phyloP scores from a whole-genome alignment of 192 early-diverging fungal genomes.

The Rhizoclosmatium globosum region DNA sequence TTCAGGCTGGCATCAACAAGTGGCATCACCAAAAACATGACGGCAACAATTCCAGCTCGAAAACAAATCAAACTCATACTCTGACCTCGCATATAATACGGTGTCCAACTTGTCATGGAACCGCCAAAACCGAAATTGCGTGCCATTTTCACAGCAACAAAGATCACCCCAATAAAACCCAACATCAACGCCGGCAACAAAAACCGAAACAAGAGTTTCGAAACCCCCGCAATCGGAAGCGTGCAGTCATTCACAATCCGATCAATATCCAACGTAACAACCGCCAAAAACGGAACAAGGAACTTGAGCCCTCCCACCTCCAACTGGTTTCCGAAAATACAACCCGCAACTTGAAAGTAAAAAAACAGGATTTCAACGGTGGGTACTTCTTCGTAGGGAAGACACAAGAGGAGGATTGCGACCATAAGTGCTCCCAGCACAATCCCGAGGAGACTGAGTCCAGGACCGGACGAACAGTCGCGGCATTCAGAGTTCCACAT shows the following conservation, averaged over 20 bases:
- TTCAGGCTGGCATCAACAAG: slow-evolving; percentile 25
- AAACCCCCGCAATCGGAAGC: slow-evolving; percentile 5
- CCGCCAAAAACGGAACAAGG: slow-evolving; percentile 16
- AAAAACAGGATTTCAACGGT: slow-evolving; percentile 34
- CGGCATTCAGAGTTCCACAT: slow-evolving; percentile 24
- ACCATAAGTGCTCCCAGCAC: slow-evolving; percentile 5
- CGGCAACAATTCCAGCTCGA: slow-evolving; percentile 1
- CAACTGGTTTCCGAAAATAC: not conserved
- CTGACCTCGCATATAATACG: slow-evolving; percentile 36
- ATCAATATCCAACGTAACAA: slow-evolving; percentile 15
- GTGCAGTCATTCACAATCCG: slow-evolving; percentile 28
- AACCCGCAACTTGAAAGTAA: too few relatives aligned
- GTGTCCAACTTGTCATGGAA: too few relatives aligned
- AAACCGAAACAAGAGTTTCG: slow-evolving; percentile 29
- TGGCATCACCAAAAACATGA: slow-evolving; percentile 38
- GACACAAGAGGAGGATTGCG: not conserved
- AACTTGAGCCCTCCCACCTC: not conserved
- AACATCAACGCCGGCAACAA: slow-evolving; percentile 13
- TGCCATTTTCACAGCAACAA: not conserved
- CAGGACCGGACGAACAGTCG: not conserved
- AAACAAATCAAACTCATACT: slow-evolving; percentile 28
- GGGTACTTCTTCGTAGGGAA: slow-evolving; percentile 17
- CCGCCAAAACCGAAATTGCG: too few relatives aligned
- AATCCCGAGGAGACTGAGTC: not conserved
- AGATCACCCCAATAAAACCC: slow-evolving; percentile 2